Percentiles rank a stretch among this genome's conserved stretches.
These are phyloP conservation scores for Brassica carinata DNA, from an alignment of 345 rosid genomes.

Conservation along the genomic window DNA sequence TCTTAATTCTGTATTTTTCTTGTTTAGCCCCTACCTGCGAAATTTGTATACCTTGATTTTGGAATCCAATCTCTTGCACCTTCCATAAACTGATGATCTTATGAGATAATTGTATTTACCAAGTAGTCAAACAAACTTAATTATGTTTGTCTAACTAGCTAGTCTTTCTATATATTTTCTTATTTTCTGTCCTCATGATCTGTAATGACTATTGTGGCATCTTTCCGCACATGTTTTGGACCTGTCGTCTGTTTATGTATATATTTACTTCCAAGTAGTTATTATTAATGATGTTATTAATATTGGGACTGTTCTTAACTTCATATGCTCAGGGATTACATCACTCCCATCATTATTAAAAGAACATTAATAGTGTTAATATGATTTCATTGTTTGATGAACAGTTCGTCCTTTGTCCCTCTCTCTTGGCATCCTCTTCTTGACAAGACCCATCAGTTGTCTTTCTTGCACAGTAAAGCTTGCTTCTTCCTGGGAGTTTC, in stretches of 20 bases:
- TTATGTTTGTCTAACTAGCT: slow-evolving; percentile 3
- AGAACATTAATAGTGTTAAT: slow-evolving; percentile 9
- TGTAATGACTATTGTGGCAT: slow-evolving; percentile 36
- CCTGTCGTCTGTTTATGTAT: slow-evolving; percentile 23
- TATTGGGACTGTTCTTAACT: slow-evolving; percentile 21
- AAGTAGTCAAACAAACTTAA: slow-evolving; percentile 28
- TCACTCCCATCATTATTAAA: slow-evolving; percentile 26
- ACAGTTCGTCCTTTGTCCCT: slow-evolving; percentile 40
- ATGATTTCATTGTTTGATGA: slow-evolving; percentile 42
- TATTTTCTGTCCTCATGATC: slow-evolving; percentile 21
- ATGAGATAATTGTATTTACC: slow-evolving; percentile 11
- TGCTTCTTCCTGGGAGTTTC: slow-evolving; percentile 25
- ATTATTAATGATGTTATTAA: slow-evolving; percentile 21
- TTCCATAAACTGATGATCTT: slow-evolving; percentile 21
- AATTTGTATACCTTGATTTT: background rate
- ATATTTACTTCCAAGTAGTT: slow-evolving; percentile 16
- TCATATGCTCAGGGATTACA: slow-evolving; percentile 37
- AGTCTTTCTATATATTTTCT: slow-evolving; percentile 14
- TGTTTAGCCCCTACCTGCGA: background rate
- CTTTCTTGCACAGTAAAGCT: slow-evolving; percentile 32
- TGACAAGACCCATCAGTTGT: slow-evolving; percentile 45
- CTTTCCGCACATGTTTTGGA: slow-evolving; percentile 38
- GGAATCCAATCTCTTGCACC: slow-evolving; percentile 12
- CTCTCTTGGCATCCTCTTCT: slow-evolving; percentile 36
- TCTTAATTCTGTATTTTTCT: background rate